A percentile compares a stretch with the other conserved stretches of the same genome.
Evolutionary conservation across 176 grass and related monocot species (phyloP).

Genomic region (Thinopyrum elongatum): DNA sequence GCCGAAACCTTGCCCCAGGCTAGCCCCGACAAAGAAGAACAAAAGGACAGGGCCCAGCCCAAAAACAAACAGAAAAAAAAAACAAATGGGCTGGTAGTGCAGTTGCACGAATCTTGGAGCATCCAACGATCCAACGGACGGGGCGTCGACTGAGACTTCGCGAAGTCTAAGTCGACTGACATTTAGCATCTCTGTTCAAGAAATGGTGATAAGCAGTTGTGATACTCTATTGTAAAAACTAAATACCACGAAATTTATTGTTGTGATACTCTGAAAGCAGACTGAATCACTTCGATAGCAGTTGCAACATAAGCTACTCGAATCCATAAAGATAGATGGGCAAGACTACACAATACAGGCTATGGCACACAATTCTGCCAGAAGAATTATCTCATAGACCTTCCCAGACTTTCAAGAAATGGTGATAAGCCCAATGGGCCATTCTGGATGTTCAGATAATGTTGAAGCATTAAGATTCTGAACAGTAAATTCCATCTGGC

Average conservation of each 20-base stretch:
- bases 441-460: neutral
- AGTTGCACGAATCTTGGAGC: too few species aligned
- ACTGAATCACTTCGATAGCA: neutral
- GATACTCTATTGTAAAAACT: neutral
- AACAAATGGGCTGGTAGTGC: too few species aligned
- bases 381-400: neutral
- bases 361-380: neutral
- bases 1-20: too few species aligned
- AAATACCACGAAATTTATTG: constrained; percentile 2
- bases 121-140: too few species aligned
- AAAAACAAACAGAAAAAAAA: too few species aligned
- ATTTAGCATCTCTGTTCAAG: too few species aligned
- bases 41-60: too few species aligned
- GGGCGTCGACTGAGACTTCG: too few species aligned
- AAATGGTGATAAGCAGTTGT: too few species aligned
- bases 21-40: too few species aligned
- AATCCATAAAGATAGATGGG: neutral
- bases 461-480: neutral
- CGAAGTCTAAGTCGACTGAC: too few species aligned
- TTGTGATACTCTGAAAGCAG: neutral
- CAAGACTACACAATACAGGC: neutral
- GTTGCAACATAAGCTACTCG: neutral
- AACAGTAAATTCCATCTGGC: neutral
- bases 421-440: neutral
- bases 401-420: neutral